Evolutionary conservation across 164 flowering plant genomes (phyloP).

Genomic region (Vitis rotundifolia): DNA sequence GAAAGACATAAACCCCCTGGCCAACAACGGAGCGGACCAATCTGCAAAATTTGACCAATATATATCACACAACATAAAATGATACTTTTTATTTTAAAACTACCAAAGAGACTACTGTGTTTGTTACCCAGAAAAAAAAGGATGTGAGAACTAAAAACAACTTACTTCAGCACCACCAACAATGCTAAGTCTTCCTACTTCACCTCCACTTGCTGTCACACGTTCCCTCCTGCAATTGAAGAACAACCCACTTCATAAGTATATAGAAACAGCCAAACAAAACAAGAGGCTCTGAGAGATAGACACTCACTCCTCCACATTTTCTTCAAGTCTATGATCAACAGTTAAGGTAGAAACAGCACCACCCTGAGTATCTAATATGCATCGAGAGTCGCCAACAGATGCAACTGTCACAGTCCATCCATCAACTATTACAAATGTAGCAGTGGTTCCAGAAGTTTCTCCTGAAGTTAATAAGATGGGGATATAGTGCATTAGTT

Average conservation of each 20-base stretch:
- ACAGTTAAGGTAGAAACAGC: constrained; percentile 68
- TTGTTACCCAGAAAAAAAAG: not conserved
- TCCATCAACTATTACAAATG: constrained; percentile 84
- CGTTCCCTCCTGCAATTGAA: constrained; percentile 72
- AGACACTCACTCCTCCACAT: constrained; percentile 75
- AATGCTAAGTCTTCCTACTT: constrained; percentile 87
- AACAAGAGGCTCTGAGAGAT: constrained; percentile 5
- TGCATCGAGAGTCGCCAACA: constrained; percentile 92
- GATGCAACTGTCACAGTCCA: constrained; percentile 97
- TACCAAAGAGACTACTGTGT: not conserved
- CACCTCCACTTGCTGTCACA: constrained; percentile 92
- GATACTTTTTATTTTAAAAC: not conserved
- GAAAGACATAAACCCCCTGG: constrained; percentile 97
- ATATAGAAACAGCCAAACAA: not conserved
- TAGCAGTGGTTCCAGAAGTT: constrained; percentile 93
- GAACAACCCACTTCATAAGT: constrained; percentile 4
- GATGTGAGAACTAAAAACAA: constrained; percentile 1
- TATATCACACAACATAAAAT: not conserved
- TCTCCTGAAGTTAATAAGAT: constrained; percentile 53
- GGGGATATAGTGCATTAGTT: not conserved
- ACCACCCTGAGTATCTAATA: constrained; percentile 80
- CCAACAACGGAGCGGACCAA: constrained; percentile 95
- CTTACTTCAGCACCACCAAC: constrained; percentile 77
- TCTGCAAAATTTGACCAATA: constrained; percentile 32
- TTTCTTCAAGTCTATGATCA: constrained; percentile 92